phyloP scores from a whole-genome alignment of 2,329 filamentous ascomycete species.

The Seiridium cupressi region DNA sequence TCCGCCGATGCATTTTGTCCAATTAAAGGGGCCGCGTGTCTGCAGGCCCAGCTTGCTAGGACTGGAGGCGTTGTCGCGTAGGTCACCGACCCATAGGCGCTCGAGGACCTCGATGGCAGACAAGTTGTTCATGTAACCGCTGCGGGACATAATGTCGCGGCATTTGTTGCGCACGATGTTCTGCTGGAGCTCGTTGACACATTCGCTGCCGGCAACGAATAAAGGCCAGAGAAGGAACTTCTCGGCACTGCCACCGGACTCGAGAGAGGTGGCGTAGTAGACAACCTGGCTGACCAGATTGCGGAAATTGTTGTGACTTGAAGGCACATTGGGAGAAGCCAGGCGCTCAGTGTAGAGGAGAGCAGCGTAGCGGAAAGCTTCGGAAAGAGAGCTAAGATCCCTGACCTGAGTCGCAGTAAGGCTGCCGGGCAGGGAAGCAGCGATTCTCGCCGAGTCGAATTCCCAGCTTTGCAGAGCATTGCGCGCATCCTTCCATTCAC shows the following conservation, averaged over 20 bases:
- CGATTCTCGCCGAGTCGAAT: conserved; percentile 58
- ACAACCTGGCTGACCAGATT: conserved; percentile 79
- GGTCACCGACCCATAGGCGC: conserved; percentile 70
- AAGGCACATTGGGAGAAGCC: conserved; percentile 71
- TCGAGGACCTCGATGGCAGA: conserved; percentile 83
- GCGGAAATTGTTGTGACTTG: conserved; percentile 75
- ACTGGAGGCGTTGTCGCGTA: conserved; percentile 33
- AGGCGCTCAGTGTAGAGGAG: conserved; percentile 88
- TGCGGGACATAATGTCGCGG: conserved; percentile 81
- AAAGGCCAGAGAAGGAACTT: conserved; percentile 94
- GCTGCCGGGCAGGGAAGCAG: conserved; percentile 46
- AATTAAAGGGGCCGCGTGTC: conserved; percentile 52
- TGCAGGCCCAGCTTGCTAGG: conserved; percentile 34
- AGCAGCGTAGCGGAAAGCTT: conserved; percentile 86
- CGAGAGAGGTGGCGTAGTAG: conserved; percentile 77
- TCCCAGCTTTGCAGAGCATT: conserved; percentile 78
- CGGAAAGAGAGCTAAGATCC: conserved; percentile 79
- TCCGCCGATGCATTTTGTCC: conserved; percentile 56
- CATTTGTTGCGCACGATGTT: conserved; percentile 77
- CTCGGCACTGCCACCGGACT: conserved; percentile 69
- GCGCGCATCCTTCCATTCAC: conserved; percentile 80
- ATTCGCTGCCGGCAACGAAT: conserved; percentile 88
- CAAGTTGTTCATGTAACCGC: conserved; percentile 91
- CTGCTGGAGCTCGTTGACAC: conserved; percentile 77
- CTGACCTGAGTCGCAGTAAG: conserved; percentile 62